phyloP scores from a whole-genome alignment of 2,329 filamentous ascomycete genomes.

The Teratosphaeria gauchensis region DNA sequence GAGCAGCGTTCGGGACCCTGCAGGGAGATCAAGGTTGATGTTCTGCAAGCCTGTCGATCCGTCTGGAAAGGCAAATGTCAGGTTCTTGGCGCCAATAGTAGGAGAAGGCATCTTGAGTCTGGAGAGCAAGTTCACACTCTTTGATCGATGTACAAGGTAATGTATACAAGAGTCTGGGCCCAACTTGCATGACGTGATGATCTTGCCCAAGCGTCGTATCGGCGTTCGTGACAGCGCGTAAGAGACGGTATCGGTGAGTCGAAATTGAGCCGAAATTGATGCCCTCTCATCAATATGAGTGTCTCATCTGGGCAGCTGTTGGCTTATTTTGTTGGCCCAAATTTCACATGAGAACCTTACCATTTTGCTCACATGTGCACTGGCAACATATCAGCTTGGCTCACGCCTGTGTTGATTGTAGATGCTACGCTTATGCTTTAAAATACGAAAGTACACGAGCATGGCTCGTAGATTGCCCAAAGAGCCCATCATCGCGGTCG shows the following conservation, averaged over 20 bases:
- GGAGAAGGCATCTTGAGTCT: slow-evolving; percentile 32
- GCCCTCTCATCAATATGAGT: background rate
- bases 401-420: background rate
- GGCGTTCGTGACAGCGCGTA: too few species aligned
- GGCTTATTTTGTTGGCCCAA: background rate
- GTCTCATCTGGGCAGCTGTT: background rate
- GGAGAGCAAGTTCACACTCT: background rate
- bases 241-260: background rate
- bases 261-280: background rate
- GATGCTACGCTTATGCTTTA: background rate
- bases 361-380: too few species aligned
- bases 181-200: background rate
- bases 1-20: slow-evolving; percentile 76
- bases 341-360: too few species aligned
- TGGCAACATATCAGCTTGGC: too few species aligned
- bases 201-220: background rate
- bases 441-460: background rate
- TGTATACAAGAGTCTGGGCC: background rate
- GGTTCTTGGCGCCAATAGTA: slow-evolving; percentile 61
- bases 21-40: slow-evolving; percentile 66
- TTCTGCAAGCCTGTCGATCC: slow-evolving; percentile 67
- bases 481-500: slow-evolving; percentile 59
- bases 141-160: background rate
- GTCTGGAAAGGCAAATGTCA: slow-evolving; percentile 86
- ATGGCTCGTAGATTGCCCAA: background rate